These are phyloP conservation scores for Fusarium citri DNA, from an alignment of 2,329 filamentous ascomycete species.

Conservation along the genomic window DNA sequence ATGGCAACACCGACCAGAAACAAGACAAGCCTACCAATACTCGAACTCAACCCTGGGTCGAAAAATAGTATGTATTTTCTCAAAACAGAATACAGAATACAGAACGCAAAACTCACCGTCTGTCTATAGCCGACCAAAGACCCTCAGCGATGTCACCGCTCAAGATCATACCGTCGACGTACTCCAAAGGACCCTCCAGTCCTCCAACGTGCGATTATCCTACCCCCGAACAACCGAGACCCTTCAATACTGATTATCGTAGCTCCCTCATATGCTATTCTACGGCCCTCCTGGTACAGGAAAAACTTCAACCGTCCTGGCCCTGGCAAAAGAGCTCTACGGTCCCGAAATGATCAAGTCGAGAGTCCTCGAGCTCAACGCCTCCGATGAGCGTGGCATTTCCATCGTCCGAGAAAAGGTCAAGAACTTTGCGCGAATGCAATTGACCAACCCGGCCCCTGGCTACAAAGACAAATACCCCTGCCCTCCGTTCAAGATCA, in stretches of 20 bases:
- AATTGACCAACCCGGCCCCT: slow-evolving; percentile 84
- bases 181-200: slow-evolving; percentile 91
- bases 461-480: slow-evolving; percentile 80
- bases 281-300: slow-evolving; percentile 97
- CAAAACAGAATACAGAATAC: neutral
- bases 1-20: slow-evolving; percentile 73
- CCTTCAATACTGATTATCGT: slow-evolving; percentile 8
- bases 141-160: slow-evolving; percentile 91
- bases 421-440: slow-evolving; percentile 97
- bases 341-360: slow-evolving; percentile 93
- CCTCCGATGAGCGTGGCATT: slow-evolving; percentile 98
- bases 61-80: slow-evolving; percentile 85
- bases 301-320: slow-evolving; percentile 97
- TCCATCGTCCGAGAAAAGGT: slow-evolving; percentile 97
- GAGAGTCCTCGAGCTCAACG: slow-evolving; percentile 98
- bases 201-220: slow-evolving; percentile 77
- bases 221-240: neutral
- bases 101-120: slow-evolving; percentile 25
- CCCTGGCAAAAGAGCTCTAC: slow-evolving; percentile 96
- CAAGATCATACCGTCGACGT: slow-evolving; percentile 98
- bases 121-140: slow-evolving; percentile 82
- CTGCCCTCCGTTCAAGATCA: slow-evolving; percentile 98
- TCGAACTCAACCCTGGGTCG: slow-evolving; percentile 90
- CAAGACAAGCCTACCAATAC: slow-evolving; percentile 69
- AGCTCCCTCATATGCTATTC: slow-evolving; percentile 98